Percentiles rank a stretch among this genome's conserved stretches.
Conservation (phyloP, 768 basidiomycete species). For the Termitomyces sp. region DNA sequence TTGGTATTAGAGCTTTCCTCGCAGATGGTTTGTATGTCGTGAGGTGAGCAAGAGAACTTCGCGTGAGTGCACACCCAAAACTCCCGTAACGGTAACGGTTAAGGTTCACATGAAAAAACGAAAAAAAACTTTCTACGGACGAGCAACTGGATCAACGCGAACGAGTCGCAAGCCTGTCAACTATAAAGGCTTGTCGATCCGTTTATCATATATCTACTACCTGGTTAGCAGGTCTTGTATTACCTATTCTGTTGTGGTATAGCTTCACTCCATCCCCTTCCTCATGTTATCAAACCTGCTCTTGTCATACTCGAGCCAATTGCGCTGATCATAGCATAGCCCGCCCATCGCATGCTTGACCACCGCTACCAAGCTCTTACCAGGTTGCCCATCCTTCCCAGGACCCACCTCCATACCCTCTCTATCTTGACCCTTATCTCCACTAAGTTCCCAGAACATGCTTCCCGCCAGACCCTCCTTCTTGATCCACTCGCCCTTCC, state of each 20-base stretch:
- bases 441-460: conserved; percentile 94
- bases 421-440: conserved; percentile 67
- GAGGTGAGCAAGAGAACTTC: too few relatives aligned
- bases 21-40: neutral
- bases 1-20: too few relatives aligned
- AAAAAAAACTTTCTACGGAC: too few relatives aligned
- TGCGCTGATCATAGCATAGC: conserved; percentile 52
- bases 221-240: neutral
- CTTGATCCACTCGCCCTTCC: conserved; percentile 80
- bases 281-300: conserved; percentile 80
- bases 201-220: too few relatives aligned
- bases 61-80: too few relatives aligned
- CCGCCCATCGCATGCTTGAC: conserved; percentile 78
- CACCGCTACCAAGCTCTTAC: conserved; percentile 63
- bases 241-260: neutral
- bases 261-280: conserved; percentile 46
- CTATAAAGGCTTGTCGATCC: too few relatives aligned
- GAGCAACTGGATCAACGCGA: too few relatives aligned
- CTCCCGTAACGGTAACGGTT: too few relatives aligned
- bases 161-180: too few relatives aligned
- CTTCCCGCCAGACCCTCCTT: conserved; percentile 77
- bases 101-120: too few relatives aligned
- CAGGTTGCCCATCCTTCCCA: conserved; percentile 70
- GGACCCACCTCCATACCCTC: conserved; percentile 70
- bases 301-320: conserved; percentile 77